Base-by-base conservation (phyloP, 768 basidiomycete genomes). In the Kwoniella shandongensis region DNA sequence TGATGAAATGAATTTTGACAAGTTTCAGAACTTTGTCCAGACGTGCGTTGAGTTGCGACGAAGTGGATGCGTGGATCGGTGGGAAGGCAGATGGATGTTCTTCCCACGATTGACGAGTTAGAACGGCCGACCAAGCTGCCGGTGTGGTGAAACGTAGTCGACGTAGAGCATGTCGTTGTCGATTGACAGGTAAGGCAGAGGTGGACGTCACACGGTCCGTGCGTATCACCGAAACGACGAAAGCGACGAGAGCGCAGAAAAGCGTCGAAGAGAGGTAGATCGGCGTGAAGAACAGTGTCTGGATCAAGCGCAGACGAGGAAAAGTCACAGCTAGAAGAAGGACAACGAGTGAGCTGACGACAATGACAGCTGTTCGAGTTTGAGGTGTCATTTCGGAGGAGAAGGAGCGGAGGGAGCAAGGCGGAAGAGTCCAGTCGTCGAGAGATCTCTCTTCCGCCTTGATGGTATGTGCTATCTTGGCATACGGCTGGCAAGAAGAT, bases 41-140 rank as follows among this genome's bases (percentile, higher is more conserved):
- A 17, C 84, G 81, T n/a, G 83, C 79, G 7, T 88, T 89, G 23
- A 89, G 79, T 57, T 83, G 79, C 12, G 12, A 17, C 5, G 84
- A 83, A 36, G 83, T 83, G 23, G 83, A 80, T 26, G 86, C 85
- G 64, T 82, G 81, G 18, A 92, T 76, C 7, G 86, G 83, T 0
- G 86, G 81, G 44, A 41, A 54, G 67, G 85, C 85, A 0, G 86
- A 84, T 3, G 84, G 78, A 55, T 81, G 83, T 63, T 86, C 84
- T 2, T 88, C 88, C 92, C 91, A 94, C 75, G 88, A 85, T n/a
- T 89, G 89, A 29, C 91, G 85, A 42, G 84, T 91, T 48, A 89
- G 80, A 44, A 90, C 88, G 0, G 87, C 91, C 69, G 92, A 89
- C 92, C 92, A 96, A 29, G 91, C 92, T 54, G 92, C 90, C 23